A percentile compares a stretch with the other conserved stretches of the same genome.
These are phyloP conservation scores for Flaveria sonorensis DNA, from an alignment of 129 eudicot species.

Conservation along the genomic window DNA sequence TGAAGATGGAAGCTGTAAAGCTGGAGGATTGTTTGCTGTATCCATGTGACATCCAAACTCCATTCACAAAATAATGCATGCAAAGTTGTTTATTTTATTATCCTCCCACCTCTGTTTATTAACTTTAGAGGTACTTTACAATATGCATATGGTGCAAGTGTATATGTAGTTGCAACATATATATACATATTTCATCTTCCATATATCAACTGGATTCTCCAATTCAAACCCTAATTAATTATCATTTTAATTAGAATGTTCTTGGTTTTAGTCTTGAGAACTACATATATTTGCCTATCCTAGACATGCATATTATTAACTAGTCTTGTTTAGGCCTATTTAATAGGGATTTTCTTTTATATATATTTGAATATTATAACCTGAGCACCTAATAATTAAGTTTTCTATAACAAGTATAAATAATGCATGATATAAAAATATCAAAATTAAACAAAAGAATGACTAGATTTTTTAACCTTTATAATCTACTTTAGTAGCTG, in stretches of 20 bases:
- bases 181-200: not conserved
- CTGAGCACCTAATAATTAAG: not conserved
- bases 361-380: not conserved
- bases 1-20: constrained; percentile 46
- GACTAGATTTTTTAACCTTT: not conserved
- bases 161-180: not conserved
- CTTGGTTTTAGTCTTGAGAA: not conserved
- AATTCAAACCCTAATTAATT: constrained; percentile 14
- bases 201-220: not conserved
- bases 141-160: constrained; percentile 25
- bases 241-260: not conserved
- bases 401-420: not conserved
- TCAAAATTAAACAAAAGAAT: not conserved
- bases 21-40: constrained; percentile 47
- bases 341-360: not conserved
- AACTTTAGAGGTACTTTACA: not conserved
- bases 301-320: not conserved
- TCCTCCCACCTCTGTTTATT: constrained; percentile 28
- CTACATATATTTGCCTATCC: not conserved
- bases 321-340: not conserved
- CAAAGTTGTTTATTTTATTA: constrained; percentile 34
- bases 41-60: constrained; percentile 45
- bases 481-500: not conserved
- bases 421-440: not conserved
- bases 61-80: constrained; percentile 33